Evolutionary conservation across 352 stramenopile genomes (phyloP), one percentile per base, ranked within the genome.

Genomic region (Phytophthora chlamydospora): DNA sequence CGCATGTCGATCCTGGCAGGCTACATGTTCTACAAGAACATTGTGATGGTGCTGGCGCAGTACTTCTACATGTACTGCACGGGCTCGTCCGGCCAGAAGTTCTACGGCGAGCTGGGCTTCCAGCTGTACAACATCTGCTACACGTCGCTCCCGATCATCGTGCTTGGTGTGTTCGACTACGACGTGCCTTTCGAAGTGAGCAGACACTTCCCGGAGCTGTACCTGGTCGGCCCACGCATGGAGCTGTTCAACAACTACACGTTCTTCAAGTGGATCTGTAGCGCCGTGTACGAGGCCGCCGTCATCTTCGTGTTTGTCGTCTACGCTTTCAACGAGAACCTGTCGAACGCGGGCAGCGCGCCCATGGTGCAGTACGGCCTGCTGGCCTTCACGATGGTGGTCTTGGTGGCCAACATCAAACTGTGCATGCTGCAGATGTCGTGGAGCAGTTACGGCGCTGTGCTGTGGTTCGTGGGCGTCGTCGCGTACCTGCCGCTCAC

Each of bases 11-110:
- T 92, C 48, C 78, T 98, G 17, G 86, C 97, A 17, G 83, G 97
- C 6, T 99, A 98, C 71, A 98, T 98, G 62, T 99, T 99, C 69
- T 99, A 99, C 91, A 99, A 99, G 73, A 99, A 99, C 75, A 96
- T 98, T 56, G 76, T 95, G 21, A 85, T 98, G 65, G 90, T 95
- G 49, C 66, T 88, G 31, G 67, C 74, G 44, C 76, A 98, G 68
- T 98, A 98, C 71, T 91, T 96, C 40, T 91, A 93, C 73, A 97
- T 91, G 72, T 83, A 98, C 49, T 95, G 80, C 50, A 97, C 88
- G 50, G 94, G 92, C 47, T 93, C 93, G 9, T 98, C 91, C 6
- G 96, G 78, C 2, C 78, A 93, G 57, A 90, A 90, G 66, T 90
- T 92, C 61, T 93, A 93, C 59, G 90, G 75, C 21, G 85, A 95